Conservation (phyloP, 371 early-diverging fungal species). For the Umbelopsis sp. region DNA sequence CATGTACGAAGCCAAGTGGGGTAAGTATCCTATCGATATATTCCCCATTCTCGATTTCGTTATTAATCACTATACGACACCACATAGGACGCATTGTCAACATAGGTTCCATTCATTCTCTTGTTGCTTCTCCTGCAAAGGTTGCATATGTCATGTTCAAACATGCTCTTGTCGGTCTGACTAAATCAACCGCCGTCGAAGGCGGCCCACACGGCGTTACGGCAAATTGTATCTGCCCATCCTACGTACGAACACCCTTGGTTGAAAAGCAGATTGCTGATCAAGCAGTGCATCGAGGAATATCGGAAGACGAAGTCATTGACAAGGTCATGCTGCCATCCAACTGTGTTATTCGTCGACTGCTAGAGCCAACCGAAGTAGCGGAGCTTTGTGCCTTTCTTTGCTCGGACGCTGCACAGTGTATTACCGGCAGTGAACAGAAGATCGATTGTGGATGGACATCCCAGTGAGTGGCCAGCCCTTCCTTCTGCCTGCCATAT, state of each 20-base stretch:
- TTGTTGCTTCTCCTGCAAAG: slow-evolving; percentile 18
- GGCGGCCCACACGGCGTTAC: slow-evolving; percentile 9
- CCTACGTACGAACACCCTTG: slow-evolving; percentile 12
- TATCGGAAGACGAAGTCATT: slow-evolving; percentile 9
- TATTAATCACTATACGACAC: background rate
- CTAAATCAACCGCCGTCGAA: slow-evolving; percentile 9
- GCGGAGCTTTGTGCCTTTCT: slow-evolving; percentile 10
- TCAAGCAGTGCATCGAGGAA: slow-evolving; percentile 3
- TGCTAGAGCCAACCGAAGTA: slow-evolving; percentile 13
- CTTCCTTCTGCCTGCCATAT: background rate
- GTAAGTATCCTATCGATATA: background rate
- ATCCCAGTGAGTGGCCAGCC: background rate
- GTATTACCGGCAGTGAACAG: slow-evolving; percentile 16
- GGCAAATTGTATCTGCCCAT: slow-evolving; percentile 14
- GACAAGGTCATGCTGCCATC: slow-evolving; percentile 2
- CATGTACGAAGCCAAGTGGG: slow-evolving; percentile 17
- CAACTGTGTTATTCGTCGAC: slow-evolving; percentile 1
- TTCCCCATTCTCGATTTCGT: background rate
- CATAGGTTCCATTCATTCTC: slow-evolving; percentile 15
- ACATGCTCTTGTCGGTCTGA: slow-evolving; percentile 12
- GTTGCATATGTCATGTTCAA: slow-evolving; percentile 13
- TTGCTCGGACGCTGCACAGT: slow-evolving; percentile 12
- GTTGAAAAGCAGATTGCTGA: slow-evolving; percentile 17
- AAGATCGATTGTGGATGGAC: slow-evolving; percentile 18
- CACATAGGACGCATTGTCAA: slow-evolving; percentile 7